Conservation (phyloP, 2,329 filamentous ascomycete species). For the Parascedosporium putredinis region DNA sequence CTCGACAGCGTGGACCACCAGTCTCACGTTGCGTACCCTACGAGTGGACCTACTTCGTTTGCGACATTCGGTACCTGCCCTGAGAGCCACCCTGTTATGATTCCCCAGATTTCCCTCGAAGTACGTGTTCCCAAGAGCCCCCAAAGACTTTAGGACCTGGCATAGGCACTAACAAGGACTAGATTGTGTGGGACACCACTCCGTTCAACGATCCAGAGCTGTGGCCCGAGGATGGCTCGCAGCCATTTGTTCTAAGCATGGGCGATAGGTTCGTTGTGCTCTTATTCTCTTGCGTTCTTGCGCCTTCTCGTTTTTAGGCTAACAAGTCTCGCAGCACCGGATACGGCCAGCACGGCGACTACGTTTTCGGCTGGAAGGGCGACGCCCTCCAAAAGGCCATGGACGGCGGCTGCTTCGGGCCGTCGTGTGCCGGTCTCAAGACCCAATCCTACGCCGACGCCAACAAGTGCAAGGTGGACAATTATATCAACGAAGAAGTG, state of each 20-base stretch:
- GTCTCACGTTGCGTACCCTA: slow-evolving; percentile 31
- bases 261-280: slow-evolving; percentile 14
- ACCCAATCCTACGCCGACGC: slow-evolving; percentile 20
- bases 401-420: slow-evolving; percentile 14
- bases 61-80: slow-evolving; percentile 21
- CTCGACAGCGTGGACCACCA: slow-evolving; percentile 31
- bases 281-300: neutral
- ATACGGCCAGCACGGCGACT: slow-evolving; percentile 25
- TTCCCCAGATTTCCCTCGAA: slow-evolving; percentile 26
- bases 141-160: neutral
- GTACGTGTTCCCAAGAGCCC: slow-evolving; percentile 14
- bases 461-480: slow-evolving; percentile 22
- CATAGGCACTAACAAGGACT: neutral
- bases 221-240: slow-evolving; percentile 25
- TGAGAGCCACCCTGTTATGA: slow-evolving; percentile 24
- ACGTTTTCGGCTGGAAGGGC: slow-evolving; percentile 31
- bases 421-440: slow-evolving; percentile 19
- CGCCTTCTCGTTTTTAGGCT: slow-evolving; percentile 4
- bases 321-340: slow-evolving; percentile 17
- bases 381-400: slow-evolving; percentile 22
- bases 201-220: slow-evolving; percentile 24
- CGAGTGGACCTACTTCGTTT: slow-evolving; percentile 24
- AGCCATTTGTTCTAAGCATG: slow-evolving; percentile 23
- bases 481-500: slow-evolving; percentile 19
- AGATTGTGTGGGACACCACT: slow-evolving; percentile 27